Base-by-base conservation (phyloP, 1,139 yeast species). In the Pichia sp. region DNA sequence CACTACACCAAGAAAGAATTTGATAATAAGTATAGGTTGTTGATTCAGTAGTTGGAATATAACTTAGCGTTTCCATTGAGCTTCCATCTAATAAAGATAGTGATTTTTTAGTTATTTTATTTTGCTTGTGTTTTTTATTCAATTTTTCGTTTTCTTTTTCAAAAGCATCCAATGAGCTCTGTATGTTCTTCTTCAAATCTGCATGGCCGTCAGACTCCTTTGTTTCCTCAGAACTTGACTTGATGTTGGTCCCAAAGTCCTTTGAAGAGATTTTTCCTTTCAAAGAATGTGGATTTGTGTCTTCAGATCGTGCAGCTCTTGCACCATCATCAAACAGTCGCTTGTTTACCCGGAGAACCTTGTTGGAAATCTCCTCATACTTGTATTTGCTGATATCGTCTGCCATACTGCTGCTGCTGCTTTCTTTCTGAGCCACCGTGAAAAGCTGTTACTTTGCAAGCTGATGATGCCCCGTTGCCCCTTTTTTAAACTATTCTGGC, bases 301-400 rank as follows among this genome's bases (percentile, higher is more conserved):
- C 59, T 9, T 68, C 70, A 10, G 74, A 76, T 21, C 55, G 77
- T 38, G 63, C 66, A 29, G 66, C 64, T 5, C 67, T 59, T 15
- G 66, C 57, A 14, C 48, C 48, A 30, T 62, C 65, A 34, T 64
- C 64, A 31, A 76, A 53, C 37, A 71, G 62, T 40, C 78, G 60
- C 45, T 73, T 68, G 52, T 78, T 86, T 49, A 75, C 72, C 47
- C 73, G 69, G 27, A 80, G 69, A 50, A 84, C 89, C 65, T 80
- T 80, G 55, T 80, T 84, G 42, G 94, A 75, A 87, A 84, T 80
- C 56, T 74, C 83, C 55, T 76, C 80, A 52, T 77, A 75, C 42
- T 72, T 66, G 54, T 72, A 74, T 49, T 40, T 42, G 27, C 39
- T 25, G 23, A 57, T 50, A 20, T 62, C 60, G 15, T 51, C 56